Conservation (phyloP, 352 stramenopile species). For the Pythium periplocum region DNA sequence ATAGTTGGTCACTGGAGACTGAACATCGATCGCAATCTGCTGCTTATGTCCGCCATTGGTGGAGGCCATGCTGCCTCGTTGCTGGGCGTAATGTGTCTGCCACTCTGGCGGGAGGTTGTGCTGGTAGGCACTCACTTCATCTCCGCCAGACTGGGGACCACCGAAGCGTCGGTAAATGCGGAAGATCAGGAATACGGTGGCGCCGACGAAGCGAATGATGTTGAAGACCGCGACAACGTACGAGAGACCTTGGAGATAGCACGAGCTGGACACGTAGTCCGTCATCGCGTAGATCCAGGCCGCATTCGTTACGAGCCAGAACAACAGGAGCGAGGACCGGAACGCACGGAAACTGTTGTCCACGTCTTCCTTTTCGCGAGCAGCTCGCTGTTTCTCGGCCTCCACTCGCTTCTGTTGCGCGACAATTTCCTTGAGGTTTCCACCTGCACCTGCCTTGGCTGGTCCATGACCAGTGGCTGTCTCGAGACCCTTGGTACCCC, state of each 20-base stretch:
- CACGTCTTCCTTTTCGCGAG: conserved; percentile 38
- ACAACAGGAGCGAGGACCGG: conserved; percentile 37
- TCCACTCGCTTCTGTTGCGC: conserved; percentile 42
- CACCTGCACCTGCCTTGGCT: conserved; percentile 14
- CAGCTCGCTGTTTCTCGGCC: conserved; percentile 24
- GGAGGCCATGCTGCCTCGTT: background rate
- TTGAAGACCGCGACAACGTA: conserved; percentile 46
- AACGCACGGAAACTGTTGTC: conserved; percentile 48
- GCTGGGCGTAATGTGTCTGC: conserved; percentile 10
- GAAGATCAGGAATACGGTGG: conserved; percentile 30
- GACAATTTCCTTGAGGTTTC: conserved; percentile 44
- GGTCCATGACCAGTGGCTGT: conserved; percentile 17
- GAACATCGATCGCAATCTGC: conserved; percentile 12
- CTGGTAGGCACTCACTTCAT: conserved; percentile 7
- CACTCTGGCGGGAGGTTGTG: conserved; percentile 12
- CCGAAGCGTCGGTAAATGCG: conserved; percentile 26
- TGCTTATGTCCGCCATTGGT: background rate
- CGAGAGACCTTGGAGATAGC: conserved; percentile 40
- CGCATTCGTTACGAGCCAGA: conserved; percentile 47
- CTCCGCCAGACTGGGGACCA: background rate
- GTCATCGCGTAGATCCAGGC: conserved; percentile 40
- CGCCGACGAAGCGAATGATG: conserved; percentile 31
- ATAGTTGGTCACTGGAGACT: conserved; percentile 13
- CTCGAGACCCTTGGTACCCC: conserved; percentile 30
- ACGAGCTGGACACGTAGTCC: conserved; percentile 36